Evolutionary conservation across 2,329 filamentous ascomycete genomes (phyloP).

Genomic region (Xylariaceae sp.): DNA sequence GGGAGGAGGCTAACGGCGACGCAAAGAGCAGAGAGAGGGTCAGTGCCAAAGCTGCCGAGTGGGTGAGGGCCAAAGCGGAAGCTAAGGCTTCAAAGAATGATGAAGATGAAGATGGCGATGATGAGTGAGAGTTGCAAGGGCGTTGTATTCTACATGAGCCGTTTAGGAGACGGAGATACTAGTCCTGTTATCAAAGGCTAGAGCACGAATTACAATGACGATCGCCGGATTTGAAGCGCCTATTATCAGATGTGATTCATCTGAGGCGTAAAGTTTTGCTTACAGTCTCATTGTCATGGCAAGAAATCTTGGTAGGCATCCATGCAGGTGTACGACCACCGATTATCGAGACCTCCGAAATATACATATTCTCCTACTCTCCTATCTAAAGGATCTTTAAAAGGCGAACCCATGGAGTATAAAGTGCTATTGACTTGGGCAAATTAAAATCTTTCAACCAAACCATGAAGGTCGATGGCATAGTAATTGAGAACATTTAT

Average conservation of each 20-base stretch:
- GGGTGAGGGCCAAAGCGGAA: constrained; percentile 58
- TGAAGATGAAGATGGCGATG: constrained; percentile 39
- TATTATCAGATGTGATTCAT: neutral
- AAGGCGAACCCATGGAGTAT: too few species aligned
- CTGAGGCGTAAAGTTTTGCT: neutral
- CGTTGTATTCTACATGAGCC: neutral
- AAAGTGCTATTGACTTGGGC: too few species aligned
- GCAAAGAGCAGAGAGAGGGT: constrained; percentile 71
- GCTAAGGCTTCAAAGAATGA: constrained; percentile 37
- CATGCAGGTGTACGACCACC: too few species aligned
- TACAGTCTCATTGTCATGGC: neutral
- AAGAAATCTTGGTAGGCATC: too few species aligned
- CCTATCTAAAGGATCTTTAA: too few species aligned
- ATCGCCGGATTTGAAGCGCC: neutral
- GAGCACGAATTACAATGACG: neutral
- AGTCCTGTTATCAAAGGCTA: neutral
- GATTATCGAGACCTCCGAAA: too few species aligned
- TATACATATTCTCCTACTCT: too few species aligned
- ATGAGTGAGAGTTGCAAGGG: constrained; percentile 8
- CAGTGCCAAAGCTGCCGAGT: constrained; percentile 70
- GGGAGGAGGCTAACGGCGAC: constrained; percentile 77
- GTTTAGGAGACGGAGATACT: neutral
- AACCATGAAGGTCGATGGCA: too few species aligned
- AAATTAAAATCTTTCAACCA: too few species aligned
- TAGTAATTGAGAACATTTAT: too few species aligned